Conservation (phyloP, 2,329 filamentous ascomycete species). For the Colletotrichum incanum region DNA sequence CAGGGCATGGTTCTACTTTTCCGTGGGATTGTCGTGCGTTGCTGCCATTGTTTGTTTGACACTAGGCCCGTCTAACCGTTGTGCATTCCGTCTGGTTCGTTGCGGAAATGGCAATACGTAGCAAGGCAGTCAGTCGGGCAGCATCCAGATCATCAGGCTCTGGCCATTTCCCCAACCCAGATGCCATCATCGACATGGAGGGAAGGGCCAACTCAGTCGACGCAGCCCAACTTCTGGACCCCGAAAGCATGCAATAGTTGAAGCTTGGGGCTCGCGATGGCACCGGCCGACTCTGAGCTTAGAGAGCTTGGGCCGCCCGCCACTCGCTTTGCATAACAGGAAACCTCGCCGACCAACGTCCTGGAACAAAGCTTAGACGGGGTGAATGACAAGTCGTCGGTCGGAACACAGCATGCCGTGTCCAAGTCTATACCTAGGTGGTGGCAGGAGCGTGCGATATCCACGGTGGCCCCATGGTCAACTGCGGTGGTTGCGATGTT, state of each 20-base stretch:
- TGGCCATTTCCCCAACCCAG: not conserved
- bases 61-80: constrained; percentile 1
- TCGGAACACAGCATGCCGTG: not conserved
- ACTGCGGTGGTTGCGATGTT: not conserved
- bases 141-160: not conserved
- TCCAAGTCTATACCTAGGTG: not conserved
- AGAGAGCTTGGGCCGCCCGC: constrained; percentile 28
- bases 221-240: constrained; percentile 17
- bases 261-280: constrained; percentile 33
- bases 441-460: not conserved
- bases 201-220: constrained; percentile 1
- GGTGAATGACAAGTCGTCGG: not conserved
- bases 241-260: constrained; percentile 18
- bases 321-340: not conserved
- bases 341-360: not conserved
- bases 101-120: constrained; percentile 1
- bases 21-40: not conserved
- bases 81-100: constrained; percentile 1
- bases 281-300: constrained; percentile 17
- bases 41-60: not conserved
- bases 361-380: constrained; percentile 13
- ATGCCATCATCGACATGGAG: constrained; percentile 23
- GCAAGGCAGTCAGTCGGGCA: not conserved
- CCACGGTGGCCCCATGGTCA: not conserved
- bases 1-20: not conserved